Conservation (phyloP, 768 basidiomycete genomes). For the Panaeolus papilionaceus region DNA sequence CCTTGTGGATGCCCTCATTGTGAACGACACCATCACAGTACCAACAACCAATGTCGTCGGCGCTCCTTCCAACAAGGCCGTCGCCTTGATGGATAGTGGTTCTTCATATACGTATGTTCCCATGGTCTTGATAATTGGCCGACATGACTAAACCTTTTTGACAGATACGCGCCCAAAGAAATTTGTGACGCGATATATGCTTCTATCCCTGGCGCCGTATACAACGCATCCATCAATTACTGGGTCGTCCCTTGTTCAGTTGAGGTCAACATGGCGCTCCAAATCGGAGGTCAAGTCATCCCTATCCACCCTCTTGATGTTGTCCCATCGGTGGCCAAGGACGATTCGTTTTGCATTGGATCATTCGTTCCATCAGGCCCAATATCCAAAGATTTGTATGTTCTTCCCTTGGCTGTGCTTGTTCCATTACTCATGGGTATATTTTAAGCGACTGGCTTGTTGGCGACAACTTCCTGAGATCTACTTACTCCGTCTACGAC, state of each 20-base stretch:
- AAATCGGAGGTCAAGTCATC: conserved; percentile 77
- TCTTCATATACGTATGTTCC: conserved; percentile 78
- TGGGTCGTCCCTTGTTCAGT: conserved; percentile 78
- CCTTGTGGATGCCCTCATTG: conserved; percentile 73
- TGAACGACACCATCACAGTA: conserved; percentile 55
- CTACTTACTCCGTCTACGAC: conserved; percentile 83
- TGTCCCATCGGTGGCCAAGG: conserved; percentile 50
- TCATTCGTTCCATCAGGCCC: conserved; percentile 68
- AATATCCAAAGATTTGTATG: conserved; percentile 69
- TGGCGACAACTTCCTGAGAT: conserved; percentile 85
- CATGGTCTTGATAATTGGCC: background rate
- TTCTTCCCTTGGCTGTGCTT: conserved; percentile 21
- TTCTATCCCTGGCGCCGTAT: conserved; percentile 65
- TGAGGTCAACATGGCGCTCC: conserved; percentile 82
- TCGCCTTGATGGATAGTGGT: conserved; percentile 80
- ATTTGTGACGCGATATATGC: conserved; percentile 76
- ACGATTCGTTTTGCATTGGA: conserved; percentile 66
- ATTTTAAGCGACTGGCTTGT: conserved; percentile 75
- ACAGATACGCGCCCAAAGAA: conserved; percentile 71
- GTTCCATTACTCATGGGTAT: conserved; percentile 15
- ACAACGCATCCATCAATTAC: conserved; percentile 54
- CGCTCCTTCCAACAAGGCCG: conserved; percentile 74
- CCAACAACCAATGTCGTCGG: conserved; percentile 60
- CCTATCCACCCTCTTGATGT: conserved; percentile 85
- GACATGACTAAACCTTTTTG: conserved; percentile 6